phyloP scores from a whole-genome alignment of 2,329 filamentous ascomycete species.

The Grosmannia penicillata region DNA sequence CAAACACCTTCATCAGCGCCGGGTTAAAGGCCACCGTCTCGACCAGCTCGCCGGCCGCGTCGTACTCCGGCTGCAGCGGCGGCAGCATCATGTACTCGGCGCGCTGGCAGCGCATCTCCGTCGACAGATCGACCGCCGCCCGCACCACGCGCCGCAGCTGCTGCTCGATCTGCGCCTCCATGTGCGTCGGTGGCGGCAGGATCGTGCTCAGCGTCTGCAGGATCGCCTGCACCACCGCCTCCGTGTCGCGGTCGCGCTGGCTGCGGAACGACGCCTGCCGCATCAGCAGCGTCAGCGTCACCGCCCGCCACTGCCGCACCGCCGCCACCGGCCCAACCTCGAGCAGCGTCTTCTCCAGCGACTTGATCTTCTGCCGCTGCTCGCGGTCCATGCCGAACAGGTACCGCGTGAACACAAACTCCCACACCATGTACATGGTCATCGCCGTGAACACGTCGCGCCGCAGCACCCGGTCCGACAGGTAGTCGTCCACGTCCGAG shows the following conservation, averaged over 20 bases:
- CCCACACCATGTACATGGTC: conserved; percentile 98
- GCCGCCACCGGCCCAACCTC: conserved; percentile 79
- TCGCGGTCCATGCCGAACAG: conserved; percentile 98
- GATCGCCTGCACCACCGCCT: conserved; percentile 88
- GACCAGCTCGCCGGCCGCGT: conserved; percentile 77
- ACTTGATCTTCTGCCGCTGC: conserved; percentile 93
- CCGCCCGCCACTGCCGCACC: conserved; percentile 95
- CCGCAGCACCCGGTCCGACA: conserved; percentile 74
- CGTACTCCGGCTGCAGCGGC: conserved; percentile 86
- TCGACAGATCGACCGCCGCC: conserved; percentile 75
- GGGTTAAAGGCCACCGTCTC: conserved; percentile 87
- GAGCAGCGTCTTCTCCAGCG: conserved; percentile 76
- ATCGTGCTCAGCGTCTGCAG: conserved; percentile 72
- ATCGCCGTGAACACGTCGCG: conserved; percentile 97
- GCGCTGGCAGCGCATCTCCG: conserved; percentile 94
- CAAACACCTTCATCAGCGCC: conserved; percentile 87
- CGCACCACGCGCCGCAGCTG: conserved; percentile 79
- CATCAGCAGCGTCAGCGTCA: conserved; percentile 78
- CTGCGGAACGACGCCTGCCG: conserved; percentile 64
- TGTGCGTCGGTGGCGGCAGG: conserved; percentile 69
- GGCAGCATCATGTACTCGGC: conserved; percentile 99
- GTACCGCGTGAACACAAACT: conserved; percentile 95
- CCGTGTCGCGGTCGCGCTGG: conserved; percentile 78
- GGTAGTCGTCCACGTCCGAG: conserved; percentile 77
- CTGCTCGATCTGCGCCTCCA: conserved; percentile 66